A percentile compares a stretch with the other conserved stretches of the same genome.
Conservation (phyloP, 2,329 filamentous ascomycete species). For the Penicillium sp. region DNA sequence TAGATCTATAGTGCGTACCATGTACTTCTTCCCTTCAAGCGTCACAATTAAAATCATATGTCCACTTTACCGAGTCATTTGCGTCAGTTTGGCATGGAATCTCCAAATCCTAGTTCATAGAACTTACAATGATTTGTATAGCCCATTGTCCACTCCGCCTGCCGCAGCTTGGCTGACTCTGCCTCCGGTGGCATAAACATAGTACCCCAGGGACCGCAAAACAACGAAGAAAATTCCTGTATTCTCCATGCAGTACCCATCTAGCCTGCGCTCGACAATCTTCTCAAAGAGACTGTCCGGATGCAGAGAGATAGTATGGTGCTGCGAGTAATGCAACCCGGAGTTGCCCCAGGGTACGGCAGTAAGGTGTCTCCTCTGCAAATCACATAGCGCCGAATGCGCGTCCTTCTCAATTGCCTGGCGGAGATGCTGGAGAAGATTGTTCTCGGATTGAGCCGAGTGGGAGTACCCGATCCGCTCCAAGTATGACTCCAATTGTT, state of each 20-base stretch:
- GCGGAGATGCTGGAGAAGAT: conserved; percentile 29
- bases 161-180: conserved; percentile 43
- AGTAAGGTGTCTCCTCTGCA: conserved; percentile 48
- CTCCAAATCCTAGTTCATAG: neutral
- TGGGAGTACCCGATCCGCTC: conserved; percentile 30
- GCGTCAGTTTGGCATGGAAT: neutral
- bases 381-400: conserved; percentile 30
- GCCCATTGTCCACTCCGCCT: conserved; percentile 36
- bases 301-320: conserved; percentile 51
- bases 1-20: conserved; percentile 26
- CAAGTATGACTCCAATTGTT: conserved; percentile 41
- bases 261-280: conserved; percentile 50
- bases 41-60: conserved; percentile 64
- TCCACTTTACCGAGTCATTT: conserved; percentile 28
- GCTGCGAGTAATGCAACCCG: conserved; percentile 54
- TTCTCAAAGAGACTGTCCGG: conserved; percentile 54
- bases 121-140: conserved; percentile 50
- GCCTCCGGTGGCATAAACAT: conserved; percentile 57
- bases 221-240: conserved; percentile 55
- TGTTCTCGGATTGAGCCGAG: conserved; percentile 10
- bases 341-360: conserved; percentile 59
- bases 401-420: conserved; percentile 30
- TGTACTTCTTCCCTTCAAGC: conserved; percentile 48
- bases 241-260: conserved; percentile 64
- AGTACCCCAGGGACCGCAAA: conserved; percentile 53